These are phyloP conservation scores for Dactylellina parvicollis DNA, from an alignment of 2,329 filamentous ascomycete species.

Conservation along the genomic window DNA sequence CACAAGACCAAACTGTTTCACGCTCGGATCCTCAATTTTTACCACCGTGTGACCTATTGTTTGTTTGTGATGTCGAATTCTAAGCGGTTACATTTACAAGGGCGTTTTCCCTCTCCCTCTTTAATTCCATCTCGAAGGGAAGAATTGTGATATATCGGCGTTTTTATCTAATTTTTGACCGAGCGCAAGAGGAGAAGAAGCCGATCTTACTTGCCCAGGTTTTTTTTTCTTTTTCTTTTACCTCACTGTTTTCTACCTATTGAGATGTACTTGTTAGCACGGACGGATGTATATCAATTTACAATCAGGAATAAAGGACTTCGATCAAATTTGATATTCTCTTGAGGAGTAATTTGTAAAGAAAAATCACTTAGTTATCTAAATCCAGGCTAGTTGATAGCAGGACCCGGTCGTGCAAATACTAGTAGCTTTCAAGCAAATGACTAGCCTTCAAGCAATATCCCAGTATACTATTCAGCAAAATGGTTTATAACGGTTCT, in stretches of 20 bases:
- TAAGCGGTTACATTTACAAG: conserved; percentile 35
- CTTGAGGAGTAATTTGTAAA: too few species aligned
- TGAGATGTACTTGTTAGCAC: neutral
- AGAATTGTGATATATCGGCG: conserved; percentile 26
- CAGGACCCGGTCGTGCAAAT: too few species aligned
- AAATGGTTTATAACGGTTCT: conserved; percentile 10
- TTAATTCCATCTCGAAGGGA: neutral
- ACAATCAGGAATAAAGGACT: too few species aligned
- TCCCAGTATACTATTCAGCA: conserved; percentile 30
- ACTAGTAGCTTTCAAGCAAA: too few species aligned
- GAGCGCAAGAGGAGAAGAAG: conserved; percentile 11
- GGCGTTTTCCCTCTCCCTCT: conserved; percentile 18
- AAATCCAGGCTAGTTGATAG: too few species aligned
- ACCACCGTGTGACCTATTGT: conserved; percentile 24
- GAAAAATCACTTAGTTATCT: too few species aligned
- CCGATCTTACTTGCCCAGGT: too few species aligned
- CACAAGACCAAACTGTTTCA: conserved; percentile 52
- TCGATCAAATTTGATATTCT: too few species aligned
- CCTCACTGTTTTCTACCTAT: neutral
- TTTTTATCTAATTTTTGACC: too few species aligned
- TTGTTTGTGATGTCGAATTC: conserved; percentile 15
- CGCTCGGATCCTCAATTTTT: conserved; percentile 44
- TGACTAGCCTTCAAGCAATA: conserved; percentile 51
- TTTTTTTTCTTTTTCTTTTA: too few species aligned
- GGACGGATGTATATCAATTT: too few species aligned